phyloP scores from a whole-genome alignment of 1,284 basidiomycete genomes.

The Vanrija sp. region DNA sequence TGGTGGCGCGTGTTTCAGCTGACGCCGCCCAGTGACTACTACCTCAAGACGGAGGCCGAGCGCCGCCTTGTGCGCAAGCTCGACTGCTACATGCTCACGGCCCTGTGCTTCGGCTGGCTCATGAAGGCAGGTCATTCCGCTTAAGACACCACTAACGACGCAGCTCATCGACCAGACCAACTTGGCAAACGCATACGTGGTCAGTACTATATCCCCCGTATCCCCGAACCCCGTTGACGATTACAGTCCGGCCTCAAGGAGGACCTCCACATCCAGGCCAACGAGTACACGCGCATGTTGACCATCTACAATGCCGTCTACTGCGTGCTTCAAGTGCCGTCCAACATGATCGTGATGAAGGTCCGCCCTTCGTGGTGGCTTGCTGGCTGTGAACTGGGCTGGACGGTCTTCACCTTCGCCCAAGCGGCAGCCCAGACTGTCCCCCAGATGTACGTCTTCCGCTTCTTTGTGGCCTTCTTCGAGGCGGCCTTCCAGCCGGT shows the following conservation, averaged over 20 bases:
- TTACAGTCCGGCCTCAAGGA: slow-evolving; percentile 20
- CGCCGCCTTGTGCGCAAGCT: slow-evolving; percentile 22
- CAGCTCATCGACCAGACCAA: slow-evolving; percentile 20
- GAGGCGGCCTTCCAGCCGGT: slow-evolving; percentile 21
- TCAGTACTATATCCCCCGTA: slow-evolving; percentile 6
- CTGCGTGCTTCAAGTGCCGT: slow-evolving; percentile 14
- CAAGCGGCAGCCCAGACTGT: slow-evolving; percentile 9
- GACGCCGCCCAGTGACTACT: slow-evolving; percentile 18
- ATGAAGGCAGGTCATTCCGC: slow-evolving; percentile 3
- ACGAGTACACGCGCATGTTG: slow-evolving; percentile 24
- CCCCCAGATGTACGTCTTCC: slow-evolving; percentile 16
- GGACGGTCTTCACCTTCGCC: slow-evolving; percentile 11
- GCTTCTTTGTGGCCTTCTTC: slow-evolving; percentile 23
- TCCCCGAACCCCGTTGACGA: too few species aligned
- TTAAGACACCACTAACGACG: too few species aligned
- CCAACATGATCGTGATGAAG: slow-evolving; percentile 10
- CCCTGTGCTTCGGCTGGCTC: slow-evolving; percentile 18
- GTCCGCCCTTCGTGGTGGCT: slow-evolving; percentile 6
- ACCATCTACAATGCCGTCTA: slow-evolving; percentile 22
- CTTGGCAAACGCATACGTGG: background rate
- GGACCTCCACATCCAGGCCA: slow-evolving; percentile 24
- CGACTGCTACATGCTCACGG: slow-evolving; percentile 20
- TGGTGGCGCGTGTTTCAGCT: background rate
- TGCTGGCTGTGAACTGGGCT: slow-evolving; percentile 9
- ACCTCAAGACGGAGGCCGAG: slow-evolving; percentile 24